Evolutionary conservation across 495 filamentous ascomycete species (phyloP).

Genomic region (Neurospora africana): DNA sequence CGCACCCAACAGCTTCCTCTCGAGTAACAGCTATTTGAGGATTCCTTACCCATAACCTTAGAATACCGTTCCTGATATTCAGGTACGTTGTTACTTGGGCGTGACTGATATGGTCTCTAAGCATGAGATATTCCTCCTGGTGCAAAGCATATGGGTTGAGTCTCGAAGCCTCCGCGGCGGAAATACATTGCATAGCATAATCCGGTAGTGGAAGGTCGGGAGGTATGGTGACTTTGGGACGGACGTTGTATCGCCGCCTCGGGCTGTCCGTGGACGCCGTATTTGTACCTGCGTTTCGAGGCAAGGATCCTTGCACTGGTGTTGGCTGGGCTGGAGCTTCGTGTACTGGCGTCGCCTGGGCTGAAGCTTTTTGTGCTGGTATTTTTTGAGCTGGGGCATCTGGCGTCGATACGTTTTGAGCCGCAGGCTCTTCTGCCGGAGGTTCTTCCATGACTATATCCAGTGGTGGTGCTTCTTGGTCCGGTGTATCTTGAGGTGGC

Average conservation of each 20-base stretch:
- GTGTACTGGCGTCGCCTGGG: background rate
- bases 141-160: conserved; percentile 85
- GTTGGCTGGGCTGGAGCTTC: background rate
- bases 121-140: conserved; percentile 67
- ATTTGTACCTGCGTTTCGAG: background rate
- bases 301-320: background rate
- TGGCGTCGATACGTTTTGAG: background rate
- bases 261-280: background rate
- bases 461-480: background rate
- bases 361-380: background rate
- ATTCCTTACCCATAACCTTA: conserved; percentile 85
- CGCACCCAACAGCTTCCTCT: conserved; percentile 87
- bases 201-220: conserved; percentile 56
- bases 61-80: conserved; percentile 91
- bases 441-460: background rate
- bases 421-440: background rate
- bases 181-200: conserved; percentile 79
- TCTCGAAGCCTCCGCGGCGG: conserved; percentile 78
- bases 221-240: conserved; percentile 74
- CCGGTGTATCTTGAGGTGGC: background rate
- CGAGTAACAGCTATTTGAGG: conserved; percentile 75
- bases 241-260: conserved; percentile 41
- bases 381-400: background rate
- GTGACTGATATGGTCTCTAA: conserved; percentile 73
- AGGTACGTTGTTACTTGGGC: conserved; percentile 91